Evolutionary conservation across 371 early-diverging fungal species (phyloP).

Genomic region (Zychaea mexicana): DNA sequence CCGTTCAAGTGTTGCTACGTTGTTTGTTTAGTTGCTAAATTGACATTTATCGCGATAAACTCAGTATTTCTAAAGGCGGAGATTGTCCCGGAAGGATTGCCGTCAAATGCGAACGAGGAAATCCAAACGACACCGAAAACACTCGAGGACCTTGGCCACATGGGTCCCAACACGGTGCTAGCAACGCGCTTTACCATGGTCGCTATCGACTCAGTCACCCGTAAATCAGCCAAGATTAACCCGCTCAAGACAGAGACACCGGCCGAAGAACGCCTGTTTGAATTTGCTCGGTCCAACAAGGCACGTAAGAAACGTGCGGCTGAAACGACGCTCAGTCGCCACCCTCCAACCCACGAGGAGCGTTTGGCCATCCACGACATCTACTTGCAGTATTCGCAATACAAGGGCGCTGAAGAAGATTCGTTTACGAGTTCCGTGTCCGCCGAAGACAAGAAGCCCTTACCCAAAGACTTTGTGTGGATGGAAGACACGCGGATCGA

Average conservation of each 20-base stretch:
- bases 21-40: background rate
- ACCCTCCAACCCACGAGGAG: slow-evolving; percentile 87
- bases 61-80: slow-evolving; percentile 20
- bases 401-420: slow-evolving; percentile 8
- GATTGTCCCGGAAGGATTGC: slow-evolving; percentile 12
- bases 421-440: background rate
- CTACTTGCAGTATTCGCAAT: slow-evolving; percentile 62
- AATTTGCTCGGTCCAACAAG: slow-evolving; percentile 73
- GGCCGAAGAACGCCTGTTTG: slow-evolving; percentile 72
- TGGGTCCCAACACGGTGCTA: slow-evolving; percentile 60
- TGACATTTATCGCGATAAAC: background rate
- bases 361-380: slow-evolving; percentile 80
- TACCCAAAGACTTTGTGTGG: slow-evolving; percentile 62
- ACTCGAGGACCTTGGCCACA: slow-evolving; percentile 5
- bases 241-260: slow-evolving; percentile 75
- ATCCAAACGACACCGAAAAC: background rate
- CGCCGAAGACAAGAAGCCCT: slow-evolving; percentile 15
- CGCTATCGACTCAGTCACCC: slow-evolving; percentile 76
- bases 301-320: slow-evolving; percentile 63
- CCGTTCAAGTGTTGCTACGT: too few relatives aligned
- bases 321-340: slow-evolving; percentile 61
- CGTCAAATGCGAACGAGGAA: too few relatives aligned
- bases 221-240: slow-evolving; percentile 74
- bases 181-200: slow-evolving; percentile 92
- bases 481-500: slow-evolving; percentile 81